phyloP scores from a whole-genome alignment of 2,329 filamentous ascomycete genomes.

The Cercospora zeae-maydis region DNA sequence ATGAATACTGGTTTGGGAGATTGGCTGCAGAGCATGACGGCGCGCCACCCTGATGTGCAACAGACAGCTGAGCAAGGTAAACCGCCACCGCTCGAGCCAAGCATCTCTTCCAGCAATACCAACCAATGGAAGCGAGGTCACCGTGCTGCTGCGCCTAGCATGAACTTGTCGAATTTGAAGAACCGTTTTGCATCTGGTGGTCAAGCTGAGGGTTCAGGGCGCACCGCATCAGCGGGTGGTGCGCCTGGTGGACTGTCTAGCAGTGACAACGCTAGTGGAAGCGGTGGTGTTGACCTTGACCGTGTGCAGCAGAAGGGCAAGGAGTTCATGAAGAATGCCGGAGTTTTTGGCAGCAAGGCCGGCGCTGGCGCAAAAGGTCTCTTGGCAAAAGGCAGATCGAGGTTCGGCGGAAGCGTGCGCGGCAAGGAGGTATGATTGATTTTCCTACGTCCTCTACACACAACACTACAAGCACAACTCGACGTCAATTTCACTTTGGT shows the following conservation, averaged over 20 bases:
- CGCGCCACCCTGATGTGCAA: constrained; percentile 51
- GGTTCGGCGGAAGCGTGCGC: constrained; percentile 36
- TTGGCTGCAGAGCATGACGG: constrained; percentile 53
- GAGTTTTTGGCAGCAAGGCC: constrained; percentile 64
- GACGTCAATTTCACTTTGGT: not conserved
- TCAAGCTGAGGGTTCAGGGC: constrained; percentile 10
- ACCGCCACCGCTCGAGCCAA: constrained; percentile 21
- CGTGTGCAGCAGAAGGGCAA: constrained; percentile 66
- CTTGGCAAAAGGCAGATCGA: constrained; percentile 79
- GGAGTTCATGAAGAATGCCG: constrained; percentile 80
- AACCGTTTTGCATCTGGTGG: constrained; percentile 15
- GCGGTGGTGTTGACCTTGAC: constrained; percentile 28
- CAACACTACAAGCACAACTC: constrained; percentile 1
- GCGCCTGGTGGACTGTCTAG: constrained; percentile 29
- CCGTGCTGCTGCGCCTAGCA: constrained; percentile 8
- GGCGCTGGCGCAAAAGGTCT: constrained; percentile 84
- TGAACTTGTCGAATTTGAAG: constrained; percentile 12
- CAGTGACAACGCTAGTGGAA: constrained; percentile 15
- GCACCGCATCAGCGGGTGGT: constrained; percentile 7
- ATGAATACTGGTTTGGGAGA: constrained; percentile 71
- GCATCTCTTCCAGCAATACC: constrained; percentile 7
- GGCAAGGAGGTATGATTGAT: constrained; percentile 79
- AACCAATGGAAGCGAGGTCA: constrained; percentile 18
- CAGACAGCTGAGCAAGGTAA: constrained; percentile 29
- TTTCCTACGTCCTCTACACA: constrained; percentile 29